Evolutionary conservation across 2,329 filamentous ascomycete genomes (phyloP), one percentile per base, ranked within the genome.

Genomic region (Scopulariopsis brevicaulis): DNA sequence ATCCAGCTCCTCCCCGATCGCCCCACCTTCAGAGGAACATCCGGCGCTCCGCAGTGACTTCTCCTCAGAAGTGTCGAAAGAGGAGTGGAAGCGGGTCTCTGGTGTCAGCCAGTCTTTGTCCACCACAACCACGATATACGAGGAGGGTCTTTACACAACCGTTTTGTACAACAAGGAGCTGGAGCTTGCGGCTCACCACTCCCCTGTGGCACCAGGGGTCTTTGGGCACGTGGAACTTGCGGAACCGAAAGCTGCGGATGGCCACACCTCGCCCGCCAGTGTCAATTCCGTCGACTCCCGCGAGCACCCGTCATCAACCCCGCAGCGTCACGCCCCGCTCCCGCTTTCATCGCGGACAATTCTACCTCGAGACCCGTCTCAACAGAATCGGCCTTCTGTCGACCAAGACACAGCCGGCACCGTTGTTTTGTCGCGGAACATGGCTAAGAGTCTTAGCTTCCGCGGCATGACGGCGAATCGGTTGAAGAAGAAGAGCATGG

Each of bases 1-100:
- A 62, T 65, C 43, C 67, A 65, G 48, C 65, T 65, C 46, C 55
- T 60, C 62, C 50, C 62, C 18, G 34, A 56, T 52, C 53, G 57
- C 20, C 65, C 68, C 75, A 48, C 77, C 77, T 12, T 68, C 69
- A 1, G 78, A 82, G 65, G 72, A 80, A 65, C 80, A 82, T 62
- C 79, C 79, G 22, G 76, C 79, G 18, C 72, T 82, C 57, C 74
- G 80, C 32, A 60, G 59, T 24, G 59, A 63, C 5, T 35, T 60
- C 11, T 35, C 65, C 11, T 58, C 61, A 22, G 61, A 67, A 14
- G 65, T 68, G 25, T 62, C 63, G 51, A 63, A 67, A 15, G 72
- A 77, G 60, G 70, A 72, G 60, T 73, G 73, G 67, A 84, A 80
- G 67, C 74, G 82, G 60, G 80, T 84, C 63, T 84, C 80, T 25